Percentiles rank a stretch among this genome's conserved stretches.
phyloP scores from a whole-genome alignment of 495 filamentous ascomycete species.

The Talaromyces liani region DNA sequence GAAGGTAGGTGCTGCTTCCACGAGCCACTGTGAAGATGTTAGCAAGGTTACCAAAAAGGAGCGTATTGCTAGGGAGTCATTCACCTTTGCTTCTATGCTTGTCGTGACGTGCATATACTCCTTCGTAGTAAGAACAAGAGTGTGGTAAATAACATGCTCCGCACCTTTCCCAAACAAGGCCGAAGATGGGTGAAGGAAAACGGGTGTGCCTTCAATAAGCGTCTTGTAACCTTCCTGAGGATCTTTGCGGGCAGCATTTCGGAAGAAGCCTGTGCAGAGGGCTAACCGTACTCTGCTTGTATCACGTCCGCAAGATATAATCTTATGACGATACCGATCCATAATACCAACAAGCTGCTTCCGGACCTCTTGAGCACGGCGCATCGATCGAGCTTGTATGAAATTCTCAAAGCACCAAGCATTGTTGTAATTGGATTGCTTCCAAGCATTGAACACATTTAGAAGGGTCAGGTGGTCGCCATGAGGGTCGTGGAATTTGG shows the following conservation, averaged over 20 bases:
- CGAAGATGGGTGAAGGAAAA: slow-evolving; percentile 74
- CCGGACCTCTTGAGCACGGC: slow-evolving; percentile 83
- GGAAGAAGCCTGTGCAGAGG: slow-evolving; percentile 89
- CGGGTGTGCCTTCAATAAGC: slow-evolving; percentile 86
- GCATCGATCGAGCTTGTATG: slow-evolving; percentile 84
- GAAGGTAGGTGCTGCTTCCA: slow-evolving; percentile 93
- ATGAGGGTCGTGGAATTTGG: slow-evolving; percentile 91
- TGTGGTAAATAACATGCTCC: slow-evolving; percentile 82
- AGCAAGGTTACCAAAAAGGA: slow-evolving; percentile 6
- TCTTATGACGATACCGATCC: slow-evolving; percentile 72
- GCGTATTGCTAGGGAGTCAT: slow-evolving; percentile 1
- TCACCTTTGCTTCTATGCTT: slow-evolving; percentile 78
- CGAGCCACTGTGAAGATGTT: slow-evolving; percentile 44
- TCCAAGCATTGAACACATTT: slow-evolving; percentile 97
- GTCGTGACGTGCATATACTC: slow-evolving; percentile 93
- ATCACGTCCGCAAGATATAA: slow-evolving; percentile 78
- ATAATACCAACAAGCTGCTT: slow-evolving; percentile 90
- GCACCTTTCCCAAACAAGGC: no score
- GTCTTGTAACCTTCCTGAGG: slow-evolving; percentile 97
- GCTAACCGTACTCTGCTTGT: slow-evolving; percentile 86
- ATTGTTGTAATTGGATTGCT: slow-evolving; percentile 66
- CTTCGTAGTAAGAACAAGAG: slow-evolving; percentile 82
- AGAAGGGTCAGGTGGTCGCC: slow-evolving; percentile 92
- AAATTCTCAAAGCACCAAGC: slow-evolving; percentile 98
- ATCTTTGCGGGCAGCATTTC: slow-evolving; percentile 90